Base-by-base conservation (phyloP, 352 stramenopile genomes). In the Globisporangium nodosum region DNA sequence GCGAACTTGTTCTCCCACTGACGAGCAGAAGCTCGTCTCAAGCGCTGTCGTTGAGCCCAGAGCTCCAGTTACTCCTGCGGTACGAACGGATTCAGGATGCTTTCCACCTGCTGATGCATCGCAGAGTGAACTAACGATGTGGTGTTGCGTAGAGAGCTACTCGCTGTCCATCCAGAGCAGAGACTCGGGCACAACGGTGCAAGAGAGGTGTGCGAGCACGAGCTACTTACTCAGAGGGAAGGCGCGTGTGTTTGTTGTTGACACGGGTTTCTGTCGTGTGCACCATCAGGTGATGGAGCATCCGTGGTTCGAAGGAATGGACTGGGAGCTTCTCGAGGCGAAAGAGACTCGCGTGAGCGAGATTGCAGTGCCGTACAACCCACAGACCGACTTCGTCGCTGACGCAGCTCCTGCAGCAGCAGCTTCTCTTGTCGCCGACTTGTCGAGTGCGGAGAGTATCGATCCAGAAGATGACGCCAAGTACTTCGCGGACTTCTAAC, bases 371-470 rank as follows among this genome's bases (percentile, higher is more conserved):
- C 64, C 65, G 1, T 85, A 85, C 56, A 52, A 84, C 50, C 52
- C 63, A 24, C 33, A 68, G 0, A 27, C 46, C 0, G 78, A 86
- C 53, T 88, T 66, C 40, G 62, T 74, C 11, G 27, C 43, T 24
- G 18, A 57, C 13, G 40, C 39, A 42, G 15, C 3, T 6, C 4
- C 43, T 11, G 37, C 13, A 12, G 47, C 13, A 12, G 47, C 31
- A 20, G 16, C 49, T 8, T 39, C 46, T 24, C 9, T 51, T 3
- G 42, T 30, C 8, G 54, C 53, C 0, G 69, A 66, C 1, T 56
- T 80, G 0, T 88, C 78, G 4, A 91, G 81, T 47, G 81, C 81
- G 47, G 81, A 89, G 21, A 91, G 79, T 50, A 89, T 91, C 55
- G 77, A 88, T 46, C 57, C 81, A 11, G 75, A 87, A 39, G 69